Conservation (phyloP, 441 rosid species). For the Populus hybrid region DNA sequence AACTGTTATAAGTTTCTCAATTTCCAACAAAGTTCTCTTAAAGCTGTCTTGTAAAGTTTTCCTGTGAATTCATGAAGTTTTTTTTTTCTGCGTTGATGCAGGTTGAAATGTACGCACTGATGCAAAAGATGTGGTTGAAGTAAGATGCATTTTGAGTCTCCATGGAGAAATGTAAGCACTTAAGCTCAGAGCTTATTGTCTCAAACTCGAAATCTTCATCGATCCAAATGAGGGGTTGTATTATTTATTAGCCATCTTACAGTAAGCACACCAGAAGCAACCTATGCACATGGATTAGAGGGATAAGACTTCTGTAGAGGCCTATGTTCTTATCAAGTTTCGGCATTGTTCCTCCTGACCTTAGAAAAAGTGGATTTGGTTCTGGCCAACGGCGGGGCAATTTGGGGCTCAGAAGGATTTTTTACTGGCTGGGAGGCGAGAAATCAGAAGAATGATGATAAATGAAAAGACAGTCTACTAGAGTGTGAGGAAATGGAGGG, state of each 20-base stretch:
- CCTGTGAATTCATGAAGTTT: background rate
- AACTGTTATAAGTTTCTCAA: no score
- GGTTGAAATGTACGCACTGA: constrained; percentile 64
- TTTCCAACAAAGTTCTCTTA: no score
- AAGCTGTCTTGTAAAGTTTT: background rate
- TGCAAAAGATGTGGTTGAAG: constrained; percentile 42
- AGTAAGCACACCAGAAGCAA: constrained; percentile 85
- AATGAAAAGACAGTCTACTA: constrained; percentile 1
- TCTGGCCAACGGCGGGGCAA: constrained; percentile 23
- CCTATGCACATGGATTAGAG: constrained; percentile 64
- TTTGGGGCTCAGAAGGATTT: constrained; percentile 16
- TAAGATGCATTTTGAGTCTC: constrained; percentile 50
- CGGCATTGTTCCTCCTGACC: constrained; percentile 45
- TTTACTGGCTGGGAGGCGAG: constrained; percentile 12
- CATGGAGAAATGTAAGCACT: constrained; percentile 29
- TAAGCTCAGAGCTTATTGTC: constrained; percentile 57
- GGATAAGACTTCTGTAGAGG: constrained; percentile 54
- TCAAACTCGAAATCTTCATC: constrained; percentile 44
- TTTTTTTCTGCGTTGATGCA: constrained; percentile 26
- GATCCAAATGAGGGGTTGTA: constrained; percentile 40
- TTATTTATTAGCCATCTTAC: constrained; percentile 67
- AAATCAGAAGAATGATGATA: constrained; percentile 13
- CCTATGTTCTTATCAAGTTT: constrained; percentile 39
- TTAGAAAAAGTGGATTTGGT: constrained; percentile 15
- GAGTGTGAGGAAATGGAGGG: constrained; percentile 34